phyloP scores from a whole-genome alignment of 768 basidiomycete genomes.

The Sporobolomyces pararoseus region DNA sequence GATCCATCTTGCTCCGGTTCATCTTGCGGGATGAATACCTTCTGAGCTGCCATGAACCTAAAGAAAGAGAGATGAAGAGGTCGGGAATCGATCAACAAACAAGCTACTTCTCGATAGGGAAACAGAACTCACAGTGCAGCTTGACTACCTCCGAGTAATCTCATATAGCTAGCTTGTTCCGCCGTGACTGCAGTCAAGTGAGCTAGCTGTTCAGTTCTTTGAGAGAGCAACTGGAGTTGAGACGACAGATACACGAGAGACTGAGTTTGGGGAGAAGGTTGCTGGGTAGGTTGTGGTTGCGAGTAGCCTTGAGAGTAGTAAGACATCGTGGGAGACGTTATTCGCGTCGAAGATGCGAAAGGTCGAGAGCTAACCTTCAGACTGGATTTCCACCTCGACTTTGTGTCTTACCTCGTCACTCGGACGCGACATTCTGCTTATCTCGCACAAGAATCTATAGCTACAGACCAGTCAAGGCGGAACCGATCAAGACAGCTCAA shows the following conservation, averaged over 20 bases:
- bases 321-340: background rate
- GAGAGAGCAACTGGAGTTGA: constrained; percentile 47
- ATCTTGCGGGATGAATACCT: background rate
- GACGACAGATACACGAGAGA: constrained; percentile 30
- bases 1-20: background rate
- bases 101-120: background rate
- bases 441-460: too few species aligned
- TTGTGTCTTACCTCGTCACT: background rate
- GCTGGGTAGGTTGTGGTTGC: background rate
- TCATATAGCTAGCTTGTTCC: constrained; percentile 39
- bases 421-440: background rate
- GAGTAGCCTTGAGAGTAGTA: too few species aligned
- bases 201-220: constrained; percentile 31
- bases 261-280: constrained; percentile 8
- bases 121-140: constrained; percentile 23
- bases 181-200: constrained; percentile 25
- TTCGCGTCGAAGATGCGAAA: background rate
- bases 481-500: background rate
- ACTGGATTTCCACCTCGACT: too few species aligned
- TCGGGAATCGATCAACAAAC: background rate
- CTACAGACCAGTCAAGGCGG: too few species aligned
- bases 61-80: background rate
- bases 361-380: background rate
- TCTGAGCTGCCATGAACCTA: constrained; percentile 17
- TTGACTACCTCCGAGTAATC: constrained; percentile 27